Evolutionary conservation across 2,329 filamentous ascomycete species (phyloP), one percentile per base, ranked within the genome.

Genomic region (Alternaria brassicae): DNA sequence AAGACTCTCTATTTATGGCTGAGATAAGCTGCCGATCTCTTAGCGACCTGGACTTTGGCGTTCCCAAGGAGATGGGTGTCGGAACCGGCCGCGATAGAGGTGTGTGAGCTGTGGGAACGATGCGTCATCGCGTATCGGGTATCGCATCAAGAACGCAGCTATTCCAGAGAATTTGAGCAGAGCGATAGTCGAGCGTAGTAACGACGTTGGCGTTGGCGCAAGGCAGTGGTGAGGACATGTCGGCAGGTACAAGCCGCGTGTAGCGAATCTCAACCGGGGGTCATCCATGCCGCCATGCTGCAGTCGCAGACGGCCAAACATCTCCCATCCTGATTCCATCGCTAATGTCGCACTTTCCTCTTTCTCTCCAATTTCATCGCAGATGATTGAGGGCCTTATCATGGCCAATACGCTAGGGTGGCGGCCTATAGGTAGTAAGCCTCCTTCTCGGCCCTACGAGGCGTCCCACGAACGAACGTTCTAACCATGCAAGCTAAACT

Each of bases 381-480:
- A 32, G 36, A 32, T 56, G 52, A 51, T 50, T 40, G 56, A 32
- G 30, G 30, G 52, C 45, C 52, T 56, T 39, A 37, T 42, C 32
- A 19, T 47, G 19, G 47, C 21, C n/a, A 56, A 51, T n/a, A 45
- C 56, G 53, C 49, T 49, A 42, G 27, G 25, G 60, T 60, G 60
- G 56, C 56, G 36, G 48, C 53, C 52, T 49, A 60, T 53, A 25
- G 60, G 56, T 53, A 25, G 60, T 53, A 58, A 53, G 60, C 56
- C 51, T 34, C 42, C 28, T 41, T 36, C 41, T 47, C 48, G 56
- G 51, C 47, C 54, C 60, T 60, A 56, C 42, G 49, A 47, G 60
- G 56, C 56, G 30, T 49, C 60, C 55, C 28, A 39, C 51, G 48
- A 45, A 44, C 23, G 34, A 42, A 34, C 27, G 23, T 17, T 34